Evolutionary conservation across 2,329 filamentous ascomycete species (phyloP), one percentile per base, ranked within the genome.

Genomic region (Trichoderma lentiforme): DNA sequence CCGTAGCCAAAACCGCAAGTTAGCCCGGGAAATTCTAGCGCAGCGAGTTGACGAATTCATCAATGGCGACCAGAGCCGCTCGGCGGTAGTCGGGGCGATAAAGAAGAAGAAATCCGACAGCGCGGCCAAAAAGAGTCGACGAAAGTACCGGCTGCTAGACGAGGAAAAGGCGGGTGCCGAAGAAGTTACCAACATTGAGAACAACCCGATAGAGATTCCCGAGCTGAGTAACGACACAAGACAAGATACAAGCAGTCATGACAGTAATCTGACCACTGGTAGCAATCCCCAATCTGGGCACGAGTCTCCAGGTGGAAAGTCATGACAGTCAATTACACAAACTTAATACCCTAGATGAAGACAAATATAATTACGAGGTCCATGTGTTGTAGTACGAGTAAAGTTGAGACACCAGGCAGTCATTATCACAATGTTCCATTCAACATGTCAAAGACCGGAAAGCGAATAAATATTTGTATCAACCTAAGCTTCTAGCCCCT

Each of bases 1-100:
- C 1, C 90, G 94, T 21, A 88, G 88, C 71, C 93, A 97, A 82
- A 99, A 99, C 80, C 89, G 95, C 74, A 95, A 92, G 81, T 91
- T 93, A 74, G 96, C 96, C 14, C 88, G 95, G 53, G 86, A 90
- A 75, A 84, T 97, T 56, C 86, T 98, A 34, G 93, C 92, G 28
- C 90, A 93, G 76, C 89, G 88, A 76, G 83, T 91, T 36, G 96
- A 99, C 81, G 86, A 92, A 75, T 76, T 92, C 43, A 84, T 89
- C 75, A 91, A 93, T 76, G 95, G 95, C 2, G 87, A 90, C 26
- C 83, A 90, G 74, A 93, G 90, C 77, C 84, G 93, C 30, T 86
- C 86, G 12, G 88, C 87, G 53, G 83, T 94, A 36, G 90, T 93
- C 66, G 88, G 85, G 4, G 88, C 87, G 66, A 82, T 86, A 56